These are phyloP conservation scores for Ulmus americana DNA, from an alignment of 331 rosid species.

Conservation along the genomic window DNA sequence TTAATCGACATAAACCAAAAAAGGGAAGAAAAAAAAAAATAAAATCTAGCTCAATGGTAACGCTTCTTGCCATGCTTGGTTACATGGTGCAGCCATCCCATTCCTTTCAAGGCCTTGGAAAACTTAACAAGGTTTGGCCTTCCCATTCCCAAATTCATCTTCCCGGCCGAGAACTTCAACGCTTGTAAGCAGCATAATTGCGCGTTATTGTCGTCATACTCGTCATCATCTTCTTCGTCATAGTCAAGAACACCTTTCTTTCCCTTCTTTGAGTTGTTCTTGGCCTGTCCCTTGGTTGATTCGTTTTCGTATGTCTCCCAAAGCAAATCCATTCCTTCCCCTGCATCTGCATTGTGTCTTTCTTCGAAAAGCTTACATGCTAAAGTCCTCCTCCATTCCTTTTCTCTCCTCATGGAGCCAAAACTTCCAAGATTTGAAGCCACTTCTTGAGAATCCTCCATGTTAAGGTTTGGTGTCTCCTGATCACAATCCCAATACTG, in stretches of 20 bases:
- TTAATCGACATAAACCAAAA: not conserved
- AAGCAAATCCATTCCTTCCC: conserved; percentile 83
- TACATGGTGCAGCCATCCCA: conserved; percentile 77
- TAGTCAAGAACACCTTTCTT: conserved; percentile 31
- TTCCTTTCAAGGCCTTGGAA: conserved; percentile 74
- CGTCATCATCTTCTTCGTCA: conserved; percentile 15
- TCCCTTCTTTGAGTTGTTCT: conserved; percentile 44
- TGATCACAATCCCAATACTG: conserved; percentile 19
- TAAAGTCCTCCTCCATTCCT: conserved; percentile 84
- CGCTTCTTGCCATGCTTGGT: conserved; percentile 58
- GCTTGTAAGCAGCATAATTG: conserved; percentile 83
- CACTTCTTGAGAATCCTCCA: conserved; percentile 22
- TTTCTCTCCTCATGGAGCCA: conserved; percentile 81
- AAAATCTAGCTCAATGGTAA: conserved; percentile 29
- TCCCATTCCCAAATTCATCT: conserved; percentile 86
- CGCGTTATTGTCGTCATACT: conserved; percentile 11
- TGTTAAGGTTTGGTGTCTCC: conserved; percentile 12
- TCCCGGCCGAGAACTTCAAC: conserved; percentile 78
- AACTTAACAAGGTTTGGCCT: conserved; percentile 70
- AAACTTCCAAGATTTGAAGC: conserved; percentile 48
- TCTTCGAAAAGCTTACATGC: conserved; percentile 94
- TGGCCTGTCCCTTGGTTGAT: conserved; percentile 29
- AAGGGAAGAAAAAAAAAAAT: not conserved
- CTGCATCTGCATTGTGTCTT: conserved; percentile 48
- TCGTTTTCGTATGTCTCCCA: conserved; percentile 86